Evolutionary conservation across 2,329 filamentous ascomycete species (phyloP), one percentile per base, ranked within the genome.

Genomic region (Colletotrichum incanum): DNA sequence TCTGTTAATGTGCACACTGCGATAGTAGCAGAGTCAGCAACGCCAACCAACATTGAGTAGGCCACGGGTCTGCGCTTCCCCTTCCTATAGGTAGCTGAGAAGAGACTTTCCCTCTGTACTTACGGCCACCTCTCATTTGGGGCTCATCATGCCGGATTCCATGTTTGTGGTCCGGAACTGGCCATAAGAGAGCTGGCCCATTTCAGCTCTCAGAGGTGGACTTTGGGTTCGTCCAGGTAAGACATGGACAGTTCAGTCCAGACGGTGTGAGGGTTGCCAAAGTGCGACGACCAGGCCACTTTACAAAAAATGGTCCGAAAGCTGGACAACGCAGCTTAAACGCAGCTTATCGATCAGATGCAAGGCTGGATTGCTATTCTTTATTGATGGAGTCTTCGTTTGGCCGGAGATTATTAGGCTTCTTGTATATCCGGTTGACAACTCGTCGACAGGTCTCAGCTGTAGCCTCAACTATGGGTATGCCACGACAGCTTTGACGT

Each of bases 401-500:
- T 26, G 16, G n/a, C 23, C 23, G 37, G n/a, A 12, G 60, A 58
- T 41, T 20, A 20, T 26, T 16, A 26, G 47, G n/a, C 8, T 20
- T 50, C 23, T 62, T 47, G 45, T 50, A 39, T 39, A 14, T 26
- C 47, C 60, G 31, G 23, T 34, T 39, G 34, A 63, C 34, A 63
- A 28, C 45, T 41, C n/a, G n/a, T 5, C 41, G 47, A 11, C 60
- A 52, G 8, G 50, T 50, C 23, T 59, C 55, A 43, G n/a, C 55
- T 59, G 3, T 26, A 14, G 41, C 55, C 23, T 20, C 16, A 39
- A 39, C 45, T 41, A 5, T n/a, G 8, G 45, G 8, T 20, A 52
- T 16, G 45, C n/a, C 23, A 41, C 47, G 34, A 41, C 60, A 52
- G 45, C 60, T 63, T 63, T 52, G 34, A 52, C 34, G 60, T 26